Base-by-base conservation (phyloP, 805 yeast genomes). In the Blastobotrys terrestris region DNA sequence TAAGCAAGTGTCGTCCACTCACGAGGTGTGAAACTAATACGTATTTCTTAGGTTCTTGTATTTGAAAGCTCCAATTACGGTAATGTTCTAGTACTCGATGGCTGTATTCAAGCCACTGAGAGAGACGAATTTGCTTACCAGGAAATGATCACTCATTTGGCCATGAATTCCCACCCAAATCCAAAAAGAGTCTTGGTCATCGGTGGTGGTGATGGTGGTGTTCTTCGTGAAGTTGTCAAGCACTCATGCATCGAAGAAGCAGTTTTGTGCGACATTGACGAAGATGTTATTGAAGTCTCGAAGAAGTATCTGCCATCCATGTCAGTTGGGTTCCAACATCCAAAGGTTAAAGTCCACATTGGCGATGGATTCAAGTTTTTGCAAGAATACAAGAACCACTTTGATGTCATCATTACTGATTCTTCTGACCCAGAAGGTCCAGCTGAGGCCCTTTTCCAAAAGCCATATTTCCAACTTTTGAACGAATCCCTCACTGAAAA, bases 161-260 rank as follows among this genome's bases (percentile, higher is more conserved):
- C 97, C 3, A 63, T 91, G 53, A 81, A 83, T 78, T 72, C 87
- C 8, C 97, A 90, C 70, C 79, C 80, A 2, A 63, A 74, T 43
- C 97, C 97, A 1, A 79, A 78, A 60, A 78, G 76, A 51, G 95
- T 89, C 7, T 77, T 90, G 49, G 94, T 90, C 31, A 87, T 90
- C 61, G 97, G 97, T 22, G 97, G 97, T 21, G 97, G 97, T 44
- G 97, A 90, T 67, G 96, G 97, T 58, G 97, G 97, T 56, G 96
- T 90, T 18, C 72, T 91, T 39, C 78, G 97, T 62, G 97, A 90
- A 67, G 83, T 87, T 15, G 80, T 88, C 46, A 91, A 90, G 70
- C 92, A 86, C 63, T 72, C 73, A 41, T 73, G 76, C 3, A 72
- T 77, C 45, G 84, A 85, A 58, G 68, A 72, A 46, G 85, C 87